Conservation (phyloP, 2,329 filamentous ascomycete genomes). For the Aschersonia sp. region DNA sequence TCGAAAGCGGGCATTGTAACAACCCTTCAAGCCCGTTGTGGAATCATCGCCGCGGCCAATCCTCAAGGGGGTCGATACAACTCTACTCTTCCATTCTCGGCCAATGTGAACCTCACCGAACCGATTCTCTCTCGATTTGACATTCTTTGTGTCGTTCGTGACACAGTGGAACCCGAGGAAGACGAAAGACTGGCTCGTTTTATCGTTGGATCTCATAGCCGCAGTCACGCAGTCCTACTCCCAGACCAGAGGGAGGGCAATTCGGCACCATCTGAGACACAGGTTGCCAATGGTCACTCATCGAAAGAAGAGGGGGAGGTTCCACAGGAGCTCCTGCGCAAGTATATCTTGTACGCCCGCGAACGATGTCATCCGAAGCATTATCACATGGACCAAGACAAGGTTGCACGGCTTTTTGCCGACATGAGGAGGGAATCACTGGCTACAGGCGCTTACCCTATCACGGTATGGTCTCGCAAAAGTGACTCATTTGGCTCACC, state of each 20-base stretch:
- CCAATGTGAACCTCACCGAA: slow-evolving; percentile 94
- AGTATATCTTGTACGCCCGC: slow-evolving; percentile 92
- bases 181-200: slow-evolving; percentile 90
- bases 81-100: slow-evolving; percentile 84
- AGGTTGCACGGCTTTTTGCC: slow-evolving; percentile 82
- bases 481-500: neutral
- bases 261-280: slow-evolving; percentile 25
- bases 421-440: slow-evolving; percentile 91
- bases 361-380: slow-evolving; percentile 84
- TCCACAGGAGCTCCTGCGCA: slow-evolving; percentile 76
- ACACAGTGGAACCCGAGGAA: slow-evolving; percentile 83
- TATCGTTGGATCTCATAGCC: slow-evolving; percentile 85
- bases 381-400: slow-evolving; percentile 96
- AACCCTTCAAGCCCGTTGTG: slow-evolving; percentile 86
- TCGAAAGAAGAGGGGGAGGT: slow-evolving; percentile 51
- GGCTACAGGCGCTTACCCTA: slow-evolving; percentile 91
- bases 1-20: slow-evolving; percentile 98
- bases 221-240: slow-evolving; percentile 58
- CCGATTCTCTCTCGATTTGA: slow-evolving; percentile 97
- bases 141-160: slow-evolving; percentile 87
- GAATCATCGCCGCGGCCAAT: slow-evolving; percentile 92
- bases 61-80: slow-evolving; percentile 95
- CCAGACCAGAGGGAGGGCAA: slow-evolving; percentile 40
- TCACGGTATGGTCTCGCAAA: slow-evolving; percentile 55
- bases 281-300: slow-evolving; percentile 8